Evolutionary conservation across 2,329 filamentous ascomycete species (phyloP), one percentile per base, ranked within the genome.

Genomic region (Cladosporium sphaerospermum): DNA sequence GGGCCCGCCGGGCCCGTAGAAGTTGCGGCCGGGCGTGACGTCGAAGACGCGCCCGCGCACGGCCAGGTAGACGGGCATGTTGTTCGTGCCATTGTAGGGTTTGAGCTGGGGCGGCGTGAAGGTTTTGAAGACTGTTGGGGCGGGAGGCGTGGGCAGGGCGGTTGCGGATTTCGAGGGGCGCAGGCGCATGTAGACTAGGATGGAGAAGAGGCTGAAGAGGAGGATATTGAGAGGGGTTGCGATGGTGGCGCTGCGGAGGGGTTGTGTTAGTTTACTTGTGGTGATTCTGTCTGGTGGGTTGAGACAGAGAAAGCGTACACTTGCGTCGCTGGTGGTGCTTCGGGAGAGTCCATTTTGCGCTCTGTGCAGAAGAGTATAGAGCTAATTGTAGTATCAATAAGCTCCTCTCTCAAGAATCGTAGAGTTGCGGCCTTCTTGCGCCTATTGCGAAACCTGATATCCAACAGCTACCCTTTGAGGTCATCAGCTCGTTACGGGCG

Each of bases 1-100:
- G 2, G 92, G 90, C 0, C 92, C 92, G 10, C 90, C 91, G 16
- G 93, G 93, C 3, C 93, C 93, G 73, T 99, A 99, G 72, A 97
- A 97, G 75, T 95, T 91, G 65, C 86, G 82, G 19, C 93, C 92
- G 11, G 83, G 75, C 0, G 85, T 83, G 19, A 97, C 92, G 68
- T 99, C 93, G 69, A 96, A 97, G 58, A 97, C 85, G 47, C 83
- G 84, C 49, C 93, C 91, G 40, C 89, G 87, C 14, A 97, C 90
- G n/a, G 89, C 88, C 45, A 99, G 81, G 72, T 89, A 96, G 53
- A 97, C 88, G 46, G 89, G 89, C 61, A 75, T 76, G 63, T 78
- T 79, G 64, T 87, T 79, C 52, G 77, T 74, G 68, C 93, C 93
- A 73, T 92, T 91, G 78, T 84, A 92, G 32, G 89, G 87, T 31